phyloP scores from a whole-genome alignment of 768 basidiomycete genomes.

The Phallus indusiatus region DNA sequence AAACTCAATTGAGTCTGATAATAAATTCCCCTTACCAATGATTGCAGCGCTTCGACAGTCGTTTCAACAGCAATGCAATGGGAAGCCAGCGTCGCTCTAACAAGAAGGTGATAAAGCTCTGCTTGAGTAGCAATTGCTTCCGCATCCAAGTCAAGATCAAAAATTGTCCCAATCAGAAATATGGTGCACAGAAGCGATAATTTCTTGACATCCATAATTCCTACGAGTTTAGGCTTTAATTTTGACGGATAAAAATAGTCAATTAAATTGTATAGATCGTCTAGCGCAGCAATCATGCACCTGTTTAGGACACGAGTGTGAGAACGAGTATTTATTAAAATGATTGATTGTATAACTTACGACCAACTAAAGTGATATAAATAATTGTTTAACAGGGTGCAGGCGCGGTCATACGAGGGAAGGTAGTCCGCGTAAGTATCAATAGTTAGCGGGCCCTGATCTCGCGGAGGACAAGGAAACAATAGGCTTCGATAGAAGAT shows the following conservation, averaged over 20 bases:
- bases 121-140: not conserved
- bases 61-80: not conserved
- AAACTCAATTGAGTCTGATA: not conserved
- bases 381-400: too few relatives aligned
- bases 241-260: constrained; percentile 1
- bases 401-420: too few relatives aligned
- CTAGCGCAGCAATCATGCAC: too few relatives aligned
- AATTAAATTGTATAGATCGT: not conserved
- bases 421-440: too few relatives aligned
- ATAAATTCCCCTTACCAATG: not conserved
- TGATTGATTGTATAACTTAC: too few relatives aligned
- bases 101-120: not conserved
- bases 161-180: constrained; percentile 4
- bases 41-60: not conserved
- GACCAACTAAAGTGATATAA: too few relatives aligned
- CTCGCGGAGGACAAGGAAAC: too few relatives aligned
- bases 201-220: not conserved
- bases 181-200: constrained; percentile 1
- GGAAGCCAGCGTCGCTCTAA: not conserved
- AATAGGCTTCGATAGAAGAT: too few relatives aligned
- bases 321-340: too few relatives aligned
- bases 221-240: not conserved
- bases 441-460: too few relatives aligned
- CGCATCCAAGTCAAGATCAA: constrained; percentile 1
- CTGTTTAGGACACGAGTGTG: too few relatives aligned